Evolutionary conservation across 2,329 filamentous ascomycete genomes (phyloP).

Genomic region (Aspergillus ustus): DNA sequence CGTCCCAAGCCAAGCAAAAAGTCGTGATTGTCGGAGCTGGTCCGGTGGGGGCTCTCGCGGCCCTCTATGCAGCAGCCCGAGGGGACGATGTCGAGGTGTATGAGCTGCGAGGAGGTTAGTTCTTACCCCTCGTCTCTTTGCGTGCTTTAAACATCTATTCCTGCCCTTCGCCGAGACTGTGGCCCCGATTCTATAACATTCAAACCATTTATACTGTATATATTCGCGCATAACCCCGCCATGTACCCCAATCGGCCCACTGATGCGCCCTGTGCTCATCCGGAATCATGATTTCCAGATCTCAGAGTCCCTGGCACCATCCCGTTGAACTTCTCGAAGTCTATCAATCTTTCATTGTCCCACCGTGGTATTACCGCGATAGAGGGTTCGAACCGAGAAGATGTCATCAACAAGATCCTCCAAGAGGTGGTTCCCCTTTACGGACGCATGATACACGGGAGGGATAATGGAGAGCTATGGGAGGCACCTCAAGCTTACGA

Average conservation of each 20-base stretch:
- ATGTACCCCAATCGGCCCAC: background rate
- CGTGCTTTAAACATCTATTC: background rate
- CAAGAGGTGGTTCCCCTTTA: conserved; percentile 86
- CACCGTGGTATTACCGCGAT: conserved; percentile 93
- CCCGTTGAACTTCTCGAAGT: conserved; percentile 93
- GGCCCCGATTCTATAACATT: background rate
- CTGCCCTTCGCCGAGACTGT: background rate
- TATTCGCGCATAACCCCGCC: background rate
- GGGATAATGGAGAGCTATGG: conserved; percentile 68
- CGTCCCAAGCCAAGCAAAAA: conserved; percentile 57
- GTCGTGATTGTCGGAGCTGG: conserved; percentile 88
- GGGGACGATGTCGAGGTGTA: conserved; percentile 93
- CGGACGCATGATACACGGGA: conserved; percentile 93
- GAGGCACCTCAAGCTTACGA: conserved; percentile 89
- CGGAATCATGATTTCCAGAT: conserved; percentile 59
- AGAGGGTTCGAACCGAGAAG: conserved; percentile 67
- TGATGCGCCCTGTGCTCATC: conserved; percentile 11
- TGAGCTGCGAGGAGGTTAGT: conserved; percentile 85
- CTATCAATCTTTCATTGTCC: conserved; percentile 96
- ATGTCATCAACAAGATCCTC: conserved; percentile 75
- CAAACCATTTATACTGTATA: background rate
- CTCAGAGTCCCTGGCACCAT: conserved; percentile 80
- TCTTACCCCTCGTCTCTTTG: background rate
- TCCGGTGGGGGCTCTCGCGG: conserved; percentile 89
- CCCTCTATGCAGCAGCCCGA: conserved; percentile 85